These are phyloP conservation scores for Bretschneidera sinensis DNA, from an alignment of 345 rosid species.

Conservation along the genomic window DNA sequence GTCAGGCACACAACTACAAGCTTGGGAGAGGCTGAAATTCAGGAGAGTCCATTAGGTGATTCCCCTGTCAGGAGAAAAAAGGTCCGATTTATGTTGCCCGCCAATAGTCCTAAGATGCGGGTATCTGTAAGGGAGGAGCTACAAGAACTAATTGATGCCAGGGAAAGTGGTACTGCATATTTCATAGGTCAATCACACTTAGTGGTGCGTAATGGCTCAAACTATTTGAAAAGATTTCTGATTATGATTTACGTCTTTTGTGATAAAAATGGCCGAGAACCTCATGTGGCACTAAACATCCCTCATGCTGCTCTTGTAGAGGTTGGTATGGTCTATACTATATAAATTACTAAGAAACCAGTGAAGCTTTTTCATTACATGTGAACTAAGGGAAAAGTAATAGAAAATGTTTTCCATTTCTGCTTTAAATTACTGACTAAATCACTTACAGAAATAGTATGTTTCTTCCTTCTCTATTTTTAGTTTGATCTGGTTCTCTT, in stretches of 20 bases:
- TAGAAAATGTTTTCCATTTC: too few species aligned
- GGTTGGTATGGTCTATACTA: conserved; percentile 46
- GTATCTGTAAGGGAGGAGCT: conserved; percentile 34
- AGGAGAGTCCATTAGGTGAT: background rate
- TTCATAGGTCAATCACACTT: conserved; percentile 52
- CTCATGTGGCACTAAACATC: conserved; percentile 44
- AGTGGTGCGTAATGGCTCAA: conserved; percentile 27
- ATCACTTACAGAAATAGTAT: too few species aligned
- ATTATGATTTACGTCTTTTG: conserved; percentile 33
- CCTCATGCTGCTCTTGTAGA: conserved; percentile 64
- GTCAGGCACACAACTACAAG: background rate
- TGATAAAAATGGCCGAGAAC: conserved; percentile 42
- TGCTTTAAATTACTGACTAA: too few species aligned
- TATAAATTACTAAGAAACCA: conserved; percentile 31
- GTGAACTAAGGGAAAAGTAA: too few species aligned
- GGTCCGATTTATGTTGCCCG: conserved; percentile 43
- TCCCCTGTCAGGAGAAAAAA: conserved; percentile 24
- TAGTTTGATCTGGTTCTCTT: too few species aligned
- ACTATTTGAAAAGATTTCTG: conserved; percentile 37
- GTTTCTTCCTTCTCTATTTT: too few species aligned
- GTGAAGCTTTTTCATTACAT: too few species aligned
- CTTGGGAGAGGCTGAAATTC: conserved; percentile 3
- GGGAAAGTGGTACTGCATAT: conserved; percentile 62
- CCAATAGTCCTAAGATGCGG: conserved; percentile 24
- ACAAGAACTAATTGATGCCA: conserved; percentile 39